phyloP scores from a whole-genome alignment of 2,329 filamentous ascomycete species.

The Apiospora phragmitis region DNA sequence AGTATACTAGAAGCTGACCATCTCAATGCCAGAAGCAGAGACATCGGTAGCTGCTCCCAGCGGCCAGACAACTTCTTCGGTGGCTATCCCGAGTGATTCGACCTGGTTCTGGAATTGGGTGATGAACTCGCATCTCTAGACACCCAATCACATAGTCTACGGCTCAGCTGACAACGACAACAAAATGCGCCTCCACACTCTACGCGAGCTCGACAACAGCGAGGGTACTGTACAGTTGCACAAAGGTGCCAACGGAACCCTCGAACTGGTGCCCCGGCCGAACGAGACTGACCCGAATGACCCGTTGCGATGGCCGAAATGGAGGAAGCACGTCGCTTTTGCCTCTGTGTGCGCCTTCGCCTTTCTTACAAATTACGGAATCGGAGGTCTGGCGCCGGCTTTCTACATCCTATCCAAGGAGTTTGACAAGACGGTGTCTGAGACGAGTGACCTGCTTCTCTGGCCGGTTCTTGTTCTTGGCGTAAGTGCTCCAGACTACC shows the following conservation, averaged over 20 bases:
- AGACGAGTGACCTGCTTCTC: conserved; percentile 44
- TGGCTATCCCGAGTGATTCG: conserved; percentile 11
- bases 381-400: conserved; percentile 44
- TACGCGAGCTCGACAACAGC: conserved; percentile 12
- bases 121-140: conserved; percentile 19
- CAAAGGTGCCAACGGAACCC: conserved; percentile 9
- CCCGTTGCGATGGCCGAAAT: conserved; percentile 45
- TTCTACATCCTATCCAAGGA: conserved; percentile 44
- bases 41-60: conserved; percentile 8
- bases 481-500: not conserved
- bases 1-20: not conserved
- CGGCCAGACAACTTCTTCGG: not conserved
- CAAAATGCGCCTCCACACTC: conserved; percentile 11
- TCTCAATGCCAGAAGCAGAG: conserved; percentile 10
- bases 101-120: conserved; percentile 26
- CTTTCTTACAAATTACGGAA: conserved; percentile 45
- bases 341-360: conserved; percentile 43
- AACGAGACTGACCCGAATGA: conserved; percentile 46
- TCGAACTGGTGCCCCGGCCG: conserved; percentile 45
- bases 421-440: conserved; percentile 41
- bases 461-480: conserved; percentile 27
- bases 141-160: not conserved
- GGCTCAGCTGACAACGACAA: not conserved
- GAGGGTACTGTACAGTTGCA: conserved; percentile 47
- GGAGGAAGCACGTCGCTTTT: conserved; percentile 46